Percentiles rank a stretch among this genome's conserved stretches.
phyloP scores from a whole-genome alignment of 2,329 filamentous ascomycete genomes.

The Paraphaeosphaeria minitans region DNA sequence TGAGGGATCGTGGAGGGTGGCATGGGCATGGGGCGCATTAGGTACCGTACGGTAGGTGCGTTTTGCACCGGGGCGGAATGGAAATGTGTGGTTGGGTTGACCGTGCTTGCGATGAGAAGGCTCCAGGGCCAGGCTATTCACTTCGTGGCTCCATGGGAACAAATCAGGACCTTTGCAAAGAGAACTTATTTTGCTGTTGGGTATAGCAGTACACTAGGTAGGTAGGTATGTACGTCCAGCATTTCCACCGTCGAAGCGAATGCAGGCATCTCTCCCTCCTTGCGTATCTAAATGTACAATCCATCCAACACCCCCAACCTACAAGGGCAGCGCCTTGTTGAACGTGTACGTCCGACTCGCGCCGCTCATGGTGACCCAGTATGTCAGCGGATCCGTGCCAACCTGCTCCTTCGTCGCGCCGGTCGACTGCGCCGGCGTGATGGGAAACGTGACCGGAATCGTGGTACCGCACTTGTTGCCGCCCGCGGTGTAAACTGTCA shows the following conservation, averaged over 20 bases:
- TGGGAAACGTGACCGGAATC: conserved; percentile 62
- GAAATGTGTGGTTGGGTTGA: not conserved
- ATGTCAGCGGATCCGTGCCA: conserved; percentile 52
- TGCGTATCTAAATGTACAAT: not conserved
- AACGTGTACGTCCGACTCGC: conserved; percentile 43
- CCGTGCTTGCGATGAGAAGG: no score
- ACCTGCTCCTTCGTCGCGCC: conserved; percentile 58
- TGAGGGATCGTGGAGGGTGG: no score
- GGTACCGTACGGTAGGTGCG: no score
- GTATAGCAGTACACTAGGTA: not conserved
- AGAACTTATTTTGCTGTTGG: not conserved
- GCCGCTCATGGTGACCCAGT: conserved; percentile 48
- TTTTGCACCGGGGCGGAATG: not conserved
- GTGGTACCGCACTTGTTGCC: conserved; percentile 58
- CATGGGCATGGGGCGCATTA: no score
- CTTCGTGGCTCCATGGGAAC: not conserved
- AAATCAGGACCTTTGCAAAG: not conserved
- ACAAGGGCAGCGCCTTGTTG: conserved; percentile 32
- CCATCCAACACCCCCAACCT: conserved; percentile 4
- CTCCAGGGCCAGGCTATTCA: not conserved
- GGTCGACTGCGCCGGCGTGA: conserved; percentile 49
- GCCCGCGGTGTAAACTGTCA: conserved; percentile 54
- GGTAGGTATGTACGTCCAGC: no score
- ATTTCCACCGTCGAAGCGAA: not conserved
- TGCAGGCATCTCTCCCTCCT: not conserved